phyloP scores from a whole-genome alignment of 2,329 filamentous ascomycete species.

The Chaetomiaceae sp. region DNA sequence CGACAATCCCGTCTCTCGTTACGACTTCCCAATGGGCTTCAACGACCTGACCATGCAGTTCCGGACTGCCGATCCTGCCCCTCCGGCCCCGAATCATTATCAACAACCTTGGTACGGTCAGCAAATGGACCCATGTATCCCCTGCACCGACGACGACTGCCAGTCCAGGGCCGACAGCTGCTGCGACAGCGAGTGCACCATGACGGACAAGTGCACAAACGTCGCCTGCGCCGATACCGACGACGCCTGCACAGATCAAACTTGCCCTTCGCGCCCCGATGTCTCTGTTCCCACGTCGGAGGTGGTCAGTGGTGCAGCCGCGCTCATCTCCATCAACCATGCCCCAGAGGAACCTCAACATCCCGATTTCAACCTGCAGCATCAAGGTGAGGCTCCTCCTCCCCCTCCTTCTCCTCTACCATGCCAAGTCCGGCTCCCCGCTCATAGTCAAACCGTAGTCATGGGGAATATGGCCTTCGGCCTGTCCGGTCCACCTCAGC shows the following conservation, averaged over 20 bases:
- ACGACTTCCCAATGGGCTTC: conserved; percentile 14
- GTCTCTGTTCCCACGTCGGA: conserved; percentile 22
- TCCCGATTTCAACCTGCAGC: conserved; percentile 18
- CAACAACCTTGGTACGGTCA: conserved; percentile 20
- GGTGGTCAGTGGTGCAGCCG: conserved; percentile 29
- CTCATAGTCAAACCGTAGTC: conserved; percentile 13
- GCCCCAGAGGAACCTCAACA: conserved; percentile 17
- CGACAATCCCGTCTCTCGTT: conserved; percentile 9
- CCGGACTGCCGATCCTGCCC: conserved; percentile 7
- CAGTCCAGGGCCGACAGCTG: conserved; percentile 26
- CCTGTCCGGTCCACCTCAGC: conserved; percentile 12
- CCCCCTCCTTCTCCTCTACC: not conserved
- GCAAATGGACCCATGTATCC: conserved; percentile 11
- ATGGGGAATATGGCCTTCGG: conserved; percentile 18
- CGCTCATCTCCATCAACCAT: conserved; percentile 32
- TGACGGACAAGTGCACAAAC: conserved; percentile 29
- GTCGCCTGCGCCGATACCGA: conserved; percentile 27
- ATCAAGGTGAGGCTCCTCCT: conserved; percentile 17
- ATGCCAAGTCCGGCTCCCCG: not conserved
- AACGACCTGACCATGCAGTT: conserved; percentile 17
- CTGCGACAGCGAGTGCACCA: conserved; percentile 30
- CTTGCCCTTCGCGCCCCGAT: conserved; percentile 25
- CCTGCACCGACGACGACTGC: conserved; percentile 26
- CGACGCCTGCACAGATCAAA: conserved; percentile 30
- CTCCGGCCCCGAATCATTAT: conserved; percentile 8